These are phyloP conservation scores for Colletotrichum tropicicola DNA, from an alignment of 2,329 filamentous ascomycete genomes.

Conservation along the genomic window DNA sequence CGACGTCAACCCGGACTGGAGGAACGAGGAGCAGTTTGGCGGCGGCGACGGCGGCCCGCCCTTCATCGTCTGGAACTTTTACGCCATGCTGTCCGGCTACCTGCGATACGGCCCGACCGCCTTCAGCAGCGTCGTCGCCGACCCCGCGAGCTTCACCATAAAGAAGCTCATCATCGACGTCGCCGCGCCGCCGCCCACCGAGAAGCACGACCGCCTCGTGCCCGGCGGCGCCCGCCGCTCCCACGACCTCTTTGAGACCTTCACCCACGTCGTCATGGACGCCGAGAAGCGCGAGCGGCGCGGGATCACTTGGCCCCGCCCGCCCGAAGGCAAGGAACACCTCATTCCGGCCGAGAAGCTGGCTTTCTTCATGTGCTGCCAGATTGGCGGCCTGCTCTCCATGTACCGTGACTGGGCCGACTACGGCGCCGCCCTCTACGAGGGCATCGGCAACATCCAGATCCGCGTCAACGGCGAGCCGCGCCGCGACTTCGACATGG, in stretches of 20 bases:
- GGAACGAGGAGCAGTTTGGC: constrained; percentile 29
- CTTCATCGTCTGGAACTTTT: constrained; percentile 32
- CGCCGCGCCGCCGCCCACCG: constrained; percentile 19
- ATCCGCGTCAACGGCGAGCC: constrained; percentile 30
- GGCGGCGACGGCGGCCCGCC: constrained; percentile 28
- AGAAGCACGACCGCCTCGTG: constrained; percentile 29
- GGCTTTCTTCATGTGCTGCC: constrained; percentile 31
- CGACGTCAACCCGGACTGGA: constrained; percentile 30
- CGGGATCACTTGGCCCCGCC: constrained; percentile 28
- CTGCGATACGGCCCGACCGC: constrained; percentile 28
- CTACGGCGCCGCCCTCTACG: constrained; percentile 26
- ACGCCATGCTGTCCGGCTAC: constrained; percentile 29
- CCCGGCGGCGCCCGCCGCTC: constrained; percentile 13
- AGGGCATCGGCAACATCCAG: constrained; percentile 30
- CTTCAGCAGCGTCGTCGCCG: constrained; percentile 26
- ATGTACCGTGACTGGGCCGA: constrained; percentile 29
- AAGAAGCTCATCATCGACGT: constrained; percentile 29
- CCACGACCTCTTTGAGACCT: constrained; percentile 24
- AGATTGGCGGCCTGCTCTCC: constrained; percentile 26
- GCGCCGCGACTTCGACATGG: constrained; percentile 28
- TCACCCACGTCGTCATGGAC: constrained; percentile 23
- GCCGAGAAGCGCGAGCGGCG: constrained; percentile 13
- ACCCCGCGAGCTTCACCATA: constrained; percentile 19
- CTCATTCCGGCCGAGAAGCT: constrained; percentile 31
- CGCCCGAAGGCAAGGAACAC: constrained; percentile 16